These are phyloP conservation scores for Paecilomyces formosus DNA, from an alignment of 2,329 filamentous ascomycete species.

Conservation along the genomic window DNA sequence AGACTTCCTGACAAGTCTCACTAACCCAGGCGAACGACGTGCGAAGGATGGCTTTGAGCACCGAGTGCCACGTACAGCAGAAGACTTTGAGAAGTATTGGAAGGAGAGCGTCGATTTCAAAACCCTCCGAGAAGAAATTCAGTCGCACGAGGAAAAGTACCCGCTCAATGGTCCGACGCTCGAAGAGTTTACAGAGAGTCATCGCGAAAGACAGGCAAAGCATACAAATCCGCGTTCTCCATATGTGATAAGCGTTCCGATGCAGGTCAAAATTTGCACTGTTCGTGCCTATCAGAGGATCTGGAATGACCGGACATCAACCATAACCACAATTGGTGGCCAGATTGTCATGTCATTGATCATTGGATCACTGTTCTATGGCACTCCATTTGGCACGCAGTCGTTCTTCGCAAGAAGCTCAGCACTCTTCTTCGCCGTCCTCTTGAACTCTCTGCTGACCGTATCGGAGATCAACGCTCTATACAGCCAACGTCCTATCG, in stretches of 20 bases:
- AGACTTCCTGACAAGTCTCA: slow-evolving; percentile 64
- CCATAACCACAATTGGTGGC: slow-evolving; percentile 56
- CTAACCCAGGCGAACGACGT: slow-evolving; percentile 55
- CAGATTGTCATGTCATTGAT: slow-evolving; percentile 72
- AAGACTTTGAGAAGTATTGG: slow-evolving; percentile 56
- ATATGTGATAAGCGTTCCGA: slow-evolving; percentile 67
- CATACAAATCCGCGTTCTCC: slow-evolving; percentile 42
- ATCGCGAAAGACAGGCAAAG: slow-evolving; percentile 27
- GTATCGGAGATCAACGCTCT: slow-evolving; percentile 74
- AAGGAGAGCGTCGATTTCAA: slow-evolving; percentile 27
- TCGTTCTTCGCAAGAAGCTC: slow-evolving; percentile 1
- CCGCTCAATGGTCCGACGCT: slow-evolving; percentile 24
- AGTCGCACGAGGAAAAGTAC: slow-evolving; percentile 22
- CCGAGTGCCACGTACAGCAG: slow-evolving; percentile 56
- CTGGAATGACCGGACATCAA: slow-evolving; percentile 67
- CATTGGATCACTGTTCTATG: slow-evolving; percentile 62
- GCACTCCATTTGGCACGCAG: slow-evolving; percentile 42
- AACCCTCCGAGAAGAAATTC: slow-evolving; percentile 26
- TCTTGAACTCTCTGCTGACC: slow-evolving; percentile 51
- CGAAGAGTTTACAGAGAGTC: slow-evolving; percentile 22
- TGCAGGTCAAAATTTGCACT: slow-evolving; percentile 75
- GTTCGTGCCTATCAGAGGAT: slow-evolving; percentile 71
- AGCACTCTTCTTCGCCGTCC: slow-evolving; percentile 3
- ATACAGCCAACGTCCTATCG: slow-evolving; percentile 83
- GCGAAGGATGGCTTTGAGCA: slow-evolving; percentile 52